phyloP scores from a whole-genome alignment of 2,329 filamentous ascomycete species.

The Phaeosphaeriaceae sp. region DNA sequence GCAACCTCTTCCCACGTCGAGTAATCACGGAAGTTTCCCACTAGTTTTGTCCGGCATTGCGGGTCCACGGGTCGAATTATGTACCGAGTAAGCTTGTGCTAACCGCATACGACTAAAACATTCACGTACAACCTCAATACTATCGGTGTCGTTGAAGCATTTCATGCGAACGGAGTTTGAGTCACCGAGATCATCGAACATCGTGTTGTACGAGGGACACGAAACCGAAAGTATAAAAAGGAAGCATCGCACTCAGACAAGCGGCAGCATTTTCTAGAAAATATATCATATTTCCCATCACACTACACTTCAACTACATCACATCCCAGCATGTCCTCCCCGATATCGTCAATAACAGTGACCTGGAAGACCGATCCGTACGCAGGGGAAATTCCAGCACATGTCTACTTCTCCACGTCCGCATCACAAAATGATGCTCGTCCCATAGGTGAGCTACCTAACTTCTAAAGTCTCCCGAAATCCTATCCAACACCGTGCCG shows the following conservation, averaged over 20 bases:
- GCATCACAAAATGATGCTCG: background rate
- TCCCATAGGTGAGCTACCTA: slow-evolving; percentile 1
- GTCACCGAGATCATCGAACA: background rate
- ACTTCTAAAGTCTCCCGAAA: no score
- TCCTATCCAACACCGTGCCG: no score
- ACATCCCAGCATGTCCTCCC: background rate
- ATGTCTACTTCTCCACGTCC: background rate
- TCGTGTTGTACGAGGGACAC: background rate
- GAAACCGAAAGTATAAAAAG: background rate
- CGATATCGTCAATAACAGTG: background rate
- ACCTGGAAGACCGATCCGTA: slow-evolving; percentile 3
- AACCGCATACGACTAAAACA: background rate
- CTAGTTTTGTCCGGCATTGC: background rate
- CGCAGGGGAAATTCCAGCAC: slow-evolving; percentile 5
- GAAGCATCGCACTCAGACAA: no score
- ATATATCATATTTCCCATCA: no score
- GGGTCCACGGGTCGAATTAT: background rate
- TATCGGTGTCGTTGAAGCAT: no score
- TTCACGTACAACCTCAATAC: no score
- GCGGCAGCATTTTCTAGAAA: no score
- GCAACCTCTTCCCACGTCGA: background rate
- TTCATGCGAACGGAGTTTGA: no score
- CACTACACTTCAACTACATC: background rate
- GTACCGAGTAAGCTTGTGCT: background rate
- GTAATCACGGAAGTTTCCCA: background rate